A percentile compares a stretch with the other conserved stretches of the same genome.
Evolutionary conservation across 2,329 filamentous ascomycete species (phyloP).

Genomic region (Sclerotinia borealis): DNA sequence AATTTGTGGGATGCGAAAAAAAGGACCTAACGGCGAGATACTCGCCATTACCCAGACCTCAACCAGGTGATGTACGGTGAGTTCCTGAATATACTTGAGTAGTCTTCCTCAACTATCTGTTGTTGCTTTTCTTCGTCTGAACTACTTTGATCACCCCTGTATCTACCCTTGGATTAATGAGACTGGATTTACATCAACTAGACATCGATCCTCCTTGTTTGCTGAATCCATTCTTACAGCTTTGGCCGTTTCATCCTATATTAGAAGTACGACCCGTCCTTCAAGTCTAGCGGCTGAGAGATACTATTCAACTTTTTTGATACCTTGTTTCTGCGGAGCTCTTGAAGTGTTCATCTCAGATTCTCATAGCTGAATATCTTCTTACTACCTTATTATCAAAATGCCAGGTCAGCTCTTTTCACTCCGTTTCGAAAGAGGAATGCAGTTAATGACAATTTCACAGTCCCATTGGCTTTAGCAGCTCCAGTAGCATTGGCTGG

Average conservation of each 20-base stretch:
- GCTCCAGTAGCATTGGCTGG: constrained; percentile 58
- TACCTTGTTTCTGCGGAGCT: neutral
- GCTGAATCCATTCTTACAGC: neutral
- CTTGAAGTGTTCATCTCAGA: neutral
- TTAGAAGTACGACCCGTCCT: neutral
- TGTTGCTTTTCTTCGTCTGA: neutral
- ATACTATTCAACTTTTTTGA: neutral
- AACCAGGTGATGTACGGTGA: neutral
- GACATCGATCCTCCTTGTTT: neutral
- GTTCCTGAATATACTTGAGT: neutral
- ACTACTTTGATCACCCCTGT: too few relatives aligned
- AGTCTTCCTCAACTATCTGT: neutral
- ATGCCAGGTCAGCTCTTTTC: constrained; percentile 25
- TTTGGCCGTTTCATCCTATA: neutral
- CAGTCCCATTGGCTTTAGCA: constrained; percentile 49
- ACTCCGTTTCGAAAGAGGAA: neutral
- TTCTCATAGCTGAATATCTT: neutral
- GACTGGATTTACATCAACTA: neutral
- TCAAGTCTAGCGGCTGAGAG: neutral
- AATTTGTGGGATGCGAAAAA: neutral
- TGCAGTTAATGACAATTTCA: neutral
- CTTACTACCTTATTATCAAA: neutral
- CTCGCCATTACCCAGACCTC: neutral
- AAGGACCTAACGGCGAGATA: neutral
- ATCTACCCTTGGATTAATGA: neutral